Conservation (phyloP, 495 filamentous ascomycete species). For the Hamigera avellanea region DNA sequence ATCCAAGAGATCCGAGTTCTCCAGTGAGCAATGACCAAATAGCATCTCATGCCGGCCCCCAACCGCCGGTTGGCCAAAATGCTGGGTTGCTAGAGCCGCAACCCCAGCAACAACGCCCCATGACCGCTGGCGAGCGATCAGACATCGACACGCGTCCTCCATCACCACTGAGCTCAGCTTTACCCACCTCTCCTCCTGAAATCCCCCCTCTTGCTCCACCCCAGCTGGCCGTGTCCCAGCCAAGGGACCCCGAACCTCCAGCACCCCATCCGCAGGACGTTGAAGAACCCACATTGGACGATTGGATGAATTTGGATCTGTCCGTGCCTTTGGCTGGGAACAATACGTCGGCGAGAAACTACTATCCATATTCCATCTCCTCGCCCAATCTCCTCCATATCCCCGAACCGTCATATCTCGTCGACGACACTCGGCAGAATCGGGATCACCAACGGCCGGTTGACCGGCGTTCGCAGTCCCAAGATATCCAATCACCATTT, state of each 20-base stretch:
- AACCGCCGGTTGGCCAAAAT: background rate
- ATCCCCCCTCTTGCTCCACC: no score
- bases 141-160: background rate
- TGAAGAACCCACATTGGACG: background rate
- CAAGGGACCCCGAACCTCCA: background rate
- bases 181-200: no score
- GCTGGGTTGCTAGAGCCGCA: background rate
- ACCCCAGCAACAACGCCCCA: background rate
- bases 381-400: constrained; percentile 26
- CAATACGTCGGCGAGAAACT: constrained; percentile 2
- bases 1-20: constrained; percentile 10
- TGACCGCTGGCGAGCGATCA: no score
- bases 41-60: background rate
- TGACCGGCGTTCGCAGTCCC: constrained; percentile 10
- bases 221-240: no score
- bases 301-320: background rate
- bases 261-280: background rate
- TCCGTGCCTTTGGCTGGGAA: background rate
- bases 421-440: constrained; percentile 6
- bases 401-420: background rate
- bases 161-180: background rate
- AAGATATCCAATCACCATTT: constrained; percentile 5
- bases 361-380: constrained; percentile 26
- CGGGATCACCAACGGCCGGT: constrained; percentile 2
- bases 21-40: no score